These are phyloP conservation scores for Chimonanthus praecox DNA, from an alignment of 164 flowering plant species.

Conservation along the genomic window DNA sequence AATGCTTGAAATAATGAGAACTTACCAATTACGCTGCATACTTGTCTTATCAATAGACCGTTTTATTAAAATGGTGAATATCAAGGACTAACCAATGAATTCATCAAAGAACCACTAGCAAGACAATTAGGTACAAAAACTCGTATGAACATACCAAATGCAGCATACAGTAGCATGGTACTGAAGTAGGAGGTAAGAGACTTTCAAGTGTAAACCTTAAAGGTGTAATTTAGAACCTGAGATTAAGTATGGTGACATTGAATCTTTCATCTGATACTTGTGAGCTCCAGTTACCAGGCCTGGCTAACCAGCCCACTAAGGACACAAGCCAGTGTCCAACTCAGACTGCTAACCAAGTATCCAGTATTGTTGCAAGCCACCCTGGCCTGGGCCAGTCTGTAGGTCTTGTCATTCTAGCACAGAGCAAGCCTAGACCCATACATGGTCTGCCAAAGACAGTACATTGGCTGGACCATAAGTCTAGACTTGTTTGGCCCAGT, in stretches of 20 bases:
- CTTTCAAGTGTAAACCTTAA: neutral
- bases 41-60: too few relatives aligned
- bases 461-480: neutral
- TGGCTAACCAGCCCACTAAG: neutral
- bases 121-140: too few relatives aligned
- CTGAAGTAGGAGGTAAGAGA: too few relatives aligned
- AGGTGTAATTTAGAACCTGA: neutral
- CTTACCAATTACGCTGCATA: too few relatives aligned
- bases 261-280: neutral
- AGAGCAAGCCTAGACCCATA: neutral
- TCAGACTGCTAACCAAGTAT: neutral
- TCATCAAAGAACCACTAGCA: too few relatives aligned
- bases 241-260: neutral
- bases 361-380: neutral
- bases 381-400: neutral
- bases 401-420: neutral
- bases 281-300: neutral
- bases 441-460: neutral
- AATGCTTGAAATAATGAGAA: too few relatives aligned
- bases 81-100: too few relatives aligned
- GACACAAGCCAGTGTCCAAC: neutral
- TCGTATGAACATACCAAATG: too few relatives aligned
- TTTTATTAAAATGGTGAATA: too few relatives aligned
- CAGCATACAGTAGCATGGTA: too few relatives aligned
- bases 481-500: neutral